Base-by-base conservation (phyloP, 345 rosid species). In the Sonneratia caseolaris region DNA sequence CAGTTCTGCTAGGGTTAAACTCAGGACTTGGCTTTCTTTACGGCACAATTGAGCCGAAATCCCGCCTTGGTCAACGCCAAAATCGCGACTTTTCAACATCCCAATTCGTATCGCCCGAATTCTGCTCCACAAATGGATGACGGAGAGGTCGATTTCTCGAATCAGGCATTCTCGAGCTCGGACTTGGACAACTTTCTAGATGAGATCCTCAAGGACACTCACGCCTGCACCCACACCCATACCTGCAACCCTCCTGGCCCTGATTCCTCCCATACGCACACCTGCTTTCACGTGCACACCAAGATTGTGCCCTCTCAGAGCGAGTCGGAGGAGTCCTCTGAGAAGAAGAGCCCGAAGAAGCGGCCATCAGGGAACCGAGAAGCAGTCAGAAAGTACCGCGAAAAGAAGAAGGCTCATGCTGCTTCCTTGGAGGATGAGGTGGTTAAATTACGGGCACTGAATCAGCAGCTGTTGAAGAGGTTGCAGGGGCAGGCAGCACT, bases 381-480 rank as follows among this genome's bases (percentile, higher is more conserved):
- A 77, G 99, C 98, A 1, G 99, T 95, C 43, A 79, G 97, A 57
- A 95, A 95, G 87, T 95, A 95, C 70, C 86, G 99, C 74, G 98
- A 95, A 83, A 95, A 91, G 86, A 93, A 92, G 88, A 96, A 96
- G 81, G 98, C 97, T n/a, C 86, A 90, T 43, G 83, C 94, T 16
- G 98, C 97, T 11, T 90, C 97, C 0, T 82, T 96, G 84, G 98
- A 96, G 82, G 98, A 91, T 35, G 99, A 96, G 80, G 96, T 92
- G 35, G 67, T 70, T 37, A 84, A 82, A 73, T 75, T 96, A 77
- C 87, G 87, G 82, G 82, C 91, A 8, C 7, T 92, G 78, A 96
- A 96, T 78, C 96, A 89, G 81, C 98, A 91, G 77, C 78, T 96
- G 68, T 16, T 87, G 85, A 96, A 84, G 88, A 86, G 92, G 82